Base-by-base conservation (phyloP, 345 rosid species). In the Murraya paniculata region DNA sequence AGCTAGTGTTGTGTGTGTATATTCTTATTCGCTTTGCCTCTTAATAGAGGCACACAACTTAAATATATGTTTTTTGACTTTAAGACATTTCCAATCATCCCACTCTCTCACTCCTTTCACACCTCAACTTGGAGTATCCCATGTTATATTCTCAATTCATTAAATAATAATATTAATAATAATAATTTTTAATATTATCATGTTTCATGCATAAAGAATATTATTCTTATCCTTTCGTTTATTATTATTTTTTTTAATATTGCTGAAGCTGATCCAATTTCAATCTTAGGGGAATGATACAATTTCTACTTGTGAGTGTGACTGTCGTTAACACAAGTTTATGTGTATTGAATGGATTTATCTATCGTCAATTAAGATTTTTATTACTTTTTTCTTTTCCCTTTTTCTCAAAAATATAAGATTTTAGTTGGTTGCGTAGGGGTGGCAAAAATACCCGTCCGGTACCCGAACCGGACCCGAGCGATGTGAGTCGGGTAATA, bases 21-120 rank as follows among this genome's bases (percentile, higher is more conserved):
- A 80, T 78, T 78, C 76, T 61, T 61, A 68, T 78, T 78, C 80
- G 53, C 27, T 75, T 71, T 71, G 81, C 71, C 50, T 33, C 74
- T 36, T 64, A 48, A 48, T 64, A 41, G 13, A 19, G 4, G 10
- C 21, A 39, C 68, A 55, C 9, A 31, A 68, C 56, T 5, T 53
- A 7, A 31, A 53, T 27, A 53, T 19, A 41, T 68, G 61, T 9
- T 19, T 19, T 45, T 48, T 6, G 4, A 55, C 36, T 50, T 4
- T 18, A 50, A 18, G 7, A 18, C 22, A 16, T 53, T 19, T 53
- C 57, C 22, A 53, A 53, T 19, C 18, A 16, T 11, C 18, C 50
- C 50, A 13, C 50, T 5, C 18, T 0, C 50, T 13, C 50, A 4
- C 18, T 45, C 50, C 18, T 11, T 45, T 45, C 50, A 11, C 50